phyloP scores from a whole-genome alignment of 352 stramenopile genomes.

The Phytophthora pini region DNA sequence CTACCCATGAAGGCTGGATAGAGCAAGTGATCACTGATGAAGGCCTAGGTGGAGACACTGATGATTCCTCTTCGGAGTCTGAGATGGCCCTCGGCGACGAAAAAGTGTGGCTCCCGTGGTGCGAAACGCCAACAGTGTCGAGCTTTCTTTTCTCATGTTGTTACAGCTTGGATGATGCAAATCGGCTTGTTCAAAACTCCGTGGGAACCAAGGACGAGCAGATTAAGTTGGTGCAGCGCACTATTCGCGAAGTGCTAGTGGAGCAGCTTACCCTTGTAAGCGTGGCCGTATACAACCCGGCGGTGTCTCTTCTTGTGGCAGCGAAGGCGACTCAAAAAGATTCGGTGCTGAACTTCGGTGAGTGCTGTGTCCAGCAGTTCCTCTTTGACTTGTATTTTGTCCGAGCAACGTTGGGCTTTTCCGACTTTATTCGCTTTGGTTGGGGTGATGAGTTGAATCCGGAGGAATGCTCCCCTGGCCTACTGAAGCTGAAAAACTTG shows the following conservation, averaged over 20 bases:
- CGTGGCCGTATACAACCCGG: constrained; percentile 73
- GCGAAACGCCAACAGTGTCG: constrained; percentile 81
- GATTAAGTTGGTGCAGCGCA: constrained; percentile 63
- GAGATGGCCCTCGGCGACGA: constrained; percentile 60
- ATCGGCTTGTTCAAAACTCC: constrained; percentile 60
- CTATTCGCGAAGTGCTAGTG: constrained; percentile 73
- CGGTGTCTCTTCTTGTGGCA: constrained; percentile 62
- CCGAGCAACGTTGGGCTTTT: constrained; percentile 82
- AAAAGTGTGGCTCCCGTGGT: constrained; percentile 88
- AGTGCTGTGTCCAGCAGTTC: constrained; percentile 87
- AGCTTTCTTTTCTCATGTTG: constrained; percentile 88
- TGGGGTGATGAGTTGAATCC: constrained; percentile 85
- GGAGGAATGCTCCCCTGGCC: constrained; percentile 55
- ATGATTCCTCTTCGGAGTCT: constrained; percentile 49
- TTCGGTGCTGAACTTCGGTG: constrained; percentile 79
- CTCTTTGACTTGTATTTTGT: constrained; percentile 93
- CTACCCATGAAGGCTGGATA: constrained; percentile 73
- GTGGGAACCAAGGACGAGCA: constrained; percentile 50
- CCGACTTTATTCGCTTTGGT: constrained; percentile 88
- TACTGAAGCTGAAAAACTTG: constrained; percentile 63
- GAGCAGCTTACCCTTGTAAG: constrained; percentile 84
- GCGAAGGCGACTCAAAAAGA: constrained; percentile 56
- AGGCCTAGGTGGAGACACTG: constrained; percentile 44
- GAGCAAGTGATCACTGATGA: constrained; percentile 72
- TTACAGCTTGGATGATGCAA: constrained; percentile 84